Evolutionary conservation across 73 alveolate species (phyloP).

Genomic region (Paramecium biaurelia): DNA sequence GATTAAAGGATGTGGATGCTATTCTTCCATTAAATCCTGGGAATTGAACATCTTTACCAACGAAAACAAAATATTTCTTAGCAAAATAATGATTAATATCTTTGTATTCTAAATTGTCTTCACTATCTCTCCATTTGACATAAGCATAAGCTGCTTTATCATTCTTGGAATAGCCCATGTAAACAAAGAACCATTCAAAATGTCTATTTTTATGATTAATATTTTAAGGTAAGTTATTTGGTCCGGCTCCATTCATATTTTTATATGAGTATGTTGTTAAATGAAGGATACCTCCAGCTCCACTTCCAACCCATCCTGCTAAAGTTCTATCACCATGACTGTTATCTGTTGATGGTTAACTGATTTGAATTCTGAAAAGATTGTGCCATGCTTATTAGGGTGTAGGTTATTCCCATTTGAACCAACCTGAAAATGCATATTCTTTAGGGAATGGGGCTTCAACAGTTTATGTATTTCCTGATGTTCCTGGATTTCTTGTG

Average conservation of each 20-base stretch:
- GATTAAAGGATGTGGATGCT: not conserved
- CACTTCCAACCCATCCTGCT: constrained; percentile 32
- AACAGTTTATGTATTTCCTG: not conserved
- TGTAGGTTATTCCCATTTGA: constrained; percentile 31
- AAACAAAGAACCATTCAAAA: constrained; percentile 26
- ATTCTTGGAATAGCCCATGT: constrained; percentile 31
- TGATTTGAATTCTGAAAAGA: constrained; percentile 10
- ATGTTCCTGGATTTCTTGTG: constrained; percentile 6
- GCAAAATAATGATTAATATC: constrained; percentile 19
- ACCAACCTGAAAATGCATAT: constrained; percentile 44
- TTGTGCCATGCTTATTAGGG: constrained; percentile 34
- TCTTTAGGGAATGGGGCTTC: constrained; percentile 39
- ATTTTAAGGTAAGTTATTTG: not conserved
- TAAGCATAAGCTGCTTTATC: not conserved
- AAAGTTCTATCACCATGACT: constrained; percentile 34
- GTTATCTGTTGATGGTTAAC: constrained; percentile 38
- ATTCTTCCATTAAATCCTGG: constrained; percentile 38
- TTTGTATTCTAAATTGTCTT: not conserved
- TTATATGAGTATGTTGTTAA: constrained; percentile 47
- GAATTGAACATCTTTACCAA: constrained; percentile 41
- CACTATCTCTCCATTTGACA: constrained; percentile 6
- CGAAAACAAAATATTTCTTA: not conserved
- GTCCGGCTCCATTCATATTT: constrained; percentile 47
- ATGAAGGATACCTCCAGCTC: constrained; percentile 37
- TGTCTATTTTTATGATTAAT: constrained; percentile 48